phyloP scores from a whole-genome alignment of 345 rosid genomes.

The Triadica sebifera region DNA sequence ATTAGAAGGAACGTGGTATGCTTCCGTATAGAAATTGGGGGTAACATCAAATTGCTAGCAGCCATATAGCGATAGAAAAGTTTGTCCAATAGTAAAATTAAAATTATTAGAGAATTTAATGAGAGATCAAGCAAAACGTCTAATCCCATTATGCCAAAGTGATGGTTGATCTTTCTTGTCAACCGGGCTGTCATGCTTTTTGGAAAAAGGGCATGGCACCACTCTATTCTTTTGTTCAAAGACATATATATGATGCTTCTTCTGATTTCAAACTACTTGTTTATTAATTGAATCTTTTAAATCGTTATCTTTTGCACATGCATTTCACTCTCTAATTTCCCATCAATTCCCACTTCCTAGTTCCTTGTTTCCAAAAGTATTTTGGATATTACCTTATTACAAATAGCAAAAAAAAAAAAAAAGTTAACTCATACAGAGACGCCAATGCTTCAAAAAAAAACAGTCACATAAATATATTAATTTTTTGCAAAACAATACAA shows the following conservation, averaged over 20 bases:
- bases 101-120: conserved; percentile 43
- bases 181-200: conserved; percentile 48
- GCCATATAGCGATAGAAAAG: background rate
- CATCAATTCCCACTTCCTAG: conserved; percentile 1
- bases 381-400: too few relatives aligned
- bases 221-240: conserved; percentile 26
- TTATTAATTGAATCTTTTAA: conserved; percentile 35
- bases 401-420: too few relatives aligned
- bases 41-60: conserved; percentile 32
- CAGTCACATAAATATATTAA: too few relatives aligned
- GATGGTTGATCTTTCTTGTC: conserved; percentile 67
- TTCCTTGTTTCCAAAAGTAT: too few relatives aligned
- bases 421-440: too few relatives aligned
- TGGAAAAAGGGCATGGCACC: conserved; percentile 15
- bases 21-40: conserved; percentile 14
- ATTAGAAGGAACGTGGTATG: conserved; percentile 39
- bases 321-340: conserved; percentile 19
- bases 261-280: conserved; percentile 35
- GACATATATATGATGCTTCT: conserved; percentile 40
- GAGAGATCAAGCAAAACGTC: conserved; percentile 46
- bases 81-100: conserved; percentile 21
- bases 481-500: too few relatives aligned
- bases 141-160: conserved; percentile 43
- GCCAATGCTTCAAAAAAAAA: too few relatives aligned
- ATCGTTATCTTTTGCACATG: conserved; percentile 12